A percentile compares a stretch with the other conserved stretches of the same genome.
phyloP scores from a whole-genome alignment of 2,329 filamentous ascomycete genomes.

The Fusarium humuli region DNA sequence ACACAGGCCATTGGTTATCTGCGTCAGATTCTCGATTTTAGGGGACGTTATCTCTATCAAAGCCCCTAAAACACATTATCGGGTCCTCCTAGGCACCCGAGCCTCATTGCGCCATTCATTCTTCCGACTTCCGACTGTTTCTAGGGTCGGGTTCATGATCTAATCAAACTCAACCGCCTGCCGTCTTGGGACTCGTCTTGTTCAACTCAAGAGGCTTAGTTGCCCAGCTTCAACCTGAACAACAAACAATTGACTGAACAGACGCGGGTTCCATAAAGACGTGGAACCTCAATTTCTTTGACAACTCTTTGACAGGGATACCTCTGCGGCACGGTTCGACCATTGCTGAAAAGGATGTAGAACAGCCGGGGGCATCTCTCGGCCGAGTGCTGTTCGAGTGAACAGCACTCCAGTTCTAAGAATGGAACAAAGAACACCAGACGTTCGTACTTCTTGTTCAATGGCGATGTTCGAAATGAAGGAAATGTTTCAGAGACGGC shows the following conservation, averaged over 20 bases:
- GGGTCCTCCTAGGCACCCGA: conserved; percentile 16
- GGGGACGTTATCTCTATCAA: conserved; percentile 18
- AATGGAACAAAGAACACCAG: background rate
- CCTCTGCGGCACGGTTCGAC: background rate
- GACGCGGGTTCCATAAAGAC: background rate
- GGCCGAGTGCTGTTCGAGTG: conserved; percentile 10
- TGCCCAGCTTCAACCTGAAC: background rate
- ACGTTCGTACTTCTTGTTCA: background rate
- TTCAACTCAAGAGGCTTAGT: background rate
- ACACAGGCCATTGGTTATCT: conserved; percentile 24
- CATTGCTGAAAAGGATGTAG: background rate
- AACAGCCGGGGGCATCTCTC: background rate
- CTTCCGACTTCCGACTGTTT: conserved; percentile 40
- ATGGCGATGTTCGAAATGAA: background rate
- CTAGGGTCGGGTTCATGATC: conserved; percentile 9
- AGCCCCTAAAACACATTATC: conserved; percentile 22
- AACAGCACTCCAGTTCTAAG: background rate
- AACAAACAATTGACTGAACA: background rate
- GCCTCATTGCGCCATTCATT: conserved; percentile 41
- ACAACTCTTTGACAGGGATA: conserved; percentile 3
- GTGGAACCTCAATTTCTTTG: conserved; percentile 8
- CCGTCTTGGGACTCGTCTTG: conserved; percentile 1
- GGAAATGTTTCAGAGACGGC: background rate
- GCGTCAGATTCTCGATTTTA: conserved; percentile 8
- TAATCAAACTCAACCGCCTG: conserved; percentile 15